Percentiles rank a stretch among this genome's conserved stretches.
These are phyloP conservation scores for Arachnomyces sp. DNA, from an alignment of 2,329 filamentous ascomycete genomes.

Conservation along the genomic window DNA sequence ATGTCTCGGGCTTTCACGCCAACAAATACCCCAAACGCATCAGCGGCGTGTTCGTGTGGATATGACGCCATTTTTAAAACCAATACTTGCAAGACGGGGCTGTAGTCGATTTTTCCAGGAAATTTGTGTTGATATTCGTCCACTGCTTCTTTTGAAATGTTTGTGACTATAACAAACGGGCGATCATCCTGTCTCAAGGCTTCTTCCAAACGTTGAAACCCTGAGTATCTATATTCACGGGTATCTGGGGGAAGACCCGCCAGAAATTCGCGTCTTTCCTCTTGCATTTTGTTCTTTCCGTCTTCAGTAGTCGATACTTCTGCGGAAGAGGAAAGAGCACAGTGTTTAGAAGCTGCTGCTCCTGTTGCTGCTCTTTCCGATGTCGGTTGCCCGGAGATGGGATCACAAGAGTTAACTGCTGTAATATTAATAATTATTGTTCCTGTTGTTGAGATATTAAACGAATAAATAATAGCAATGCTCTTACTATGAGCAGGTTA, in stretches of 20 bases:
- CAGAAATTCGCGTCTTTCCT: not conserved
- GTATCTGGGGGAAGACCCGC: conserved; percentile 1
- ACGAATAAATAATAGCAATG: no score
- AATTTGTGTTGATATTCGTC: conserved; percentile 1
- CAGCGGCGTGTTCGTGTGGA: conserved; percentile 1
- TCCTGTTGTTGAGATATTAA: no score
- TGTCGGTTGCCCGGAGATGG: no score
- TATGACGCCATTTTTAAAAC: conserved; percentile 2
- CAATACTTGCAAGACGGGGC: not conserved
- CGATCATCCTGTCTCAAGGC: not conserved
- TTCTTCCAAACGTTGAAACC: conserved; percentile 1
- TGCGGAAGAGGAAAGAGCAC: conserved; percentile 1
- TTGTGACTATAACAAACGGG: conserved; percentile 5
- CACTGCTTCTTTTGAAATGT: conserved; percentile 1
- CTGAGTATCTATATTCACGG: conserved; percentile 4
- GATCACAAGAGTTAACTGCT: no score
- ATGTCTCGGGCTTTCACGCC: not conserved
- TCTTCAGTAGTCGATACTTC: not conserved
- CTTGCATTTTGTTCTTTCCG: not conserved
- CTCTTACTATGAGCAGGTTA: no score
- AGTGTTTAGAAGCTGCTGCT: no score
- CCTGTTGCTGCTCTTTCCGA: no score
- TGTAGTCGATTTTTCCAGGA: conserved; percentile 1
- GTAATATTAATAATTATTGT: no score
- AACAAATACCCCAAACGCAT: not conserved